Evolutionary conservation across 2,329 filamentous ascomycete species (phyloP).

Genomic region (Beauveria medogensis): DNA sequence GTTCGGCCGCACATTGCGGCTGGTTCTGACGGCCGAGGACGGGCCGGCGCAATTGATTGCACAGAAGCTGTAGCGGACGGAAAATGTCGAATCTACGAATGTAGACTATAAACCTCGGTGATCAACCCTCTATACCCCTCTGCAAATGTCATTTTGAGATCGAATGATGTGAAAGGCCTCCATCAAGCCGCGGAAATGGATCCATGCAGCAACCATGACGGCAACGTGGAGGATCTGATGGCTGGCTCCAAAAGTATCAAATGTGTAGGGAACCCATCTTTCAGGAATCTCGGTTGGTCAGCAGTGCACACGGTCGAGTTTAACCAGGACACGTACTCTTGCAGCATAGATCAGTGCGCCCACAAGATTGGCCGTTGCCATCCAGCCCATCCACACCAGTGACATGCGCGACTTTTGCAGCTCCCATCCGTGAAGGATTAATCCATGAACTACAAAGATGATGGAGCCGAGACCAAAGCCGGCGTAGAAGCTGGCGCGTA

Average conservation of each 20-base stretch:
- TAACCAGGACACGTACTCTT: neutral
- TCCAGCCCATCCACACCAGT: constrained; percentile 12
- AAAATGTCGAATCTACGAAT: neutral
- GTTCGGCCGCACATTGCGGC: neutral
- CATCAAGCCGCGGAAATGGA: constrained; percentile 1
- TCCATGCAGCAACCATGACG: constrained; percentile 10
- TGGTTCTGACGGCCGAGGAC: neutral
- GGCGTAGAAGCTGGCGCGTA: constrained; percentile 13
- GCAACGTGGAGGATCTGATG: constrained; percentile 12
- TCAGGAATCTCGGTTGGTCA: constrained; percentile 9
- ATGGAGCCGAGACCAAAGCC: constrained; percentile 15
- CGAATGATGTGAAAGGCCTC: neutral
- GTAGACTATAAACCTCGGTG: neutral
- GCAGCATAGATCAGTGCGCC: constrained; percentile 12
- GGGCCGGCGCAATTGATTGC: neutral
- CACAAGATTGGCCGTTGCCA: constrained; percentile 13
- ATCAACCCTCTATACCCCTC: neutral
- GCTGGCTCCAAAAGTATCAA: constrained; percentile 12
- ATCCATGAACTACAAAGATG: constrained; percentile 12
- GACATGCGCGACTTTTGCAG: constrained; percentile 14
- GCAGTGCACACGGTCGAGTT: neutral
- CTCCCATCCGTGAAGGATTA: constrained; percentile 13
- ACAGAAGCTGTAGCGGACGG: neutral
- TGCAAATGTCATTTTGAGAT: neutral
- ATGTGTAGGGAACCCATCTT: constrained; percentile 9